These are phyloP conservation scores for Calonectria montana DNA, from an alignment of 2,329 filamentous ascomycete genomes.

Conservation along the genomic window DNA sequence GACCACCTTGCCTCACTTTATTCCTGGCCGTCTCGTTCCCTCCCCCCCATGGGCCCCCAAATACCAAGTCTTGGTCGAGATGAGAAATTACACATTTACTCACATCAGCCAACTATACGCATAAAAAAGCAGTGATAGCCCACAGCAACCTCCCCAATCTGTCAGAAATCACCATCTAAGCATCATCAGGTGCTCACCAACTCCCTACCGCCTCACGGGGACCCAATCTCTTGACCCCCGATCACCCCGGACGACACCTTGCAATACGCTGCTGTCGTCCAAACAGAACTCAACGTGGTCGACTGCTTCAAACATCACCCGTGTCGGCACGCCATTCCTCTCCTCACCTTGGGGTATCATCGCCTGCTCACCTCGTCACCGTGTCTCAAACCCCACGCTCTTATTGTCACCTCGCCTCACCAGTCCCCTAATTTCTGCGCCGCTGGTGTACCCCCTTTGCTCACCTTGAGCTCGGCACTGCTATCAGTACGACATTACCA, in stretches of 20 bases:
- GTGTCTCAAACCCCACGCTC: constrained; percentile 39
- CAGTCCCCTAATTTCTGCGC: constrained; percentile 4
- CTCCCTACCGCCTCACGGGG: constrained; percentile 21
- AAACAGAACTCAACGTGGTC: constrained; percentile 39
- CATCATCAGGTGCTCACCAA: constrained; percentile 27
- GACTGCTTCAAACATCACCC: constrained; percentile 19
- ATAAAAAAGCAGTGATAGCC: neutral
- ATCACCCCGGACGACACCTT: constrained; percentile 15
- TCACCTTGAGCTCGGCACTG: constrained; percentile 29
- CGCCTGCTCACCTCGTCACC: constrained; percentile 43
- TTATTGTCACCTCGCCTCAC: constrained; percentile 26
- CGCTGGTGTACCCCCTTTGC: constrained; percentile 10
- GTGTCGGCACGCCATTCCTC: constrained; percentile 40
- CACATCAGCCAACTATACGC: neutral
- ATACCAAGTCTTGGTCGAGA: neutral
- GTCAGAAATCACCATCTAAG: constrained; percentile 20
- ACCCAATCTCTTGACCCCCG: constrained; percentile 25
- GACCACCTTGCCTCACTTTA: constrained; percentile 37
- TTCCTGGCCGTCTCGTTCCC: constrained; percentile 13
- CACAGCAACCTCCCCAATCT: constrained; percentile 1
- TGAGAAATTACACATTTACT: neutral
- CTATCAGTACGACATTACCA: constrained; percentile 10
- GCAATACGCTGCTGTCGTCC: constrained; percentile 30
- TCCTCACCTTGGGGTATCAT: constrained; percentile 42
- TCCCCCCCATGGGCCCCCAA: neutral